These are phyloP conservation scores for Candida rishiriensis DNA, from an alignment of 805 yeast genomes.

Conservation along the genomic window DNA sequence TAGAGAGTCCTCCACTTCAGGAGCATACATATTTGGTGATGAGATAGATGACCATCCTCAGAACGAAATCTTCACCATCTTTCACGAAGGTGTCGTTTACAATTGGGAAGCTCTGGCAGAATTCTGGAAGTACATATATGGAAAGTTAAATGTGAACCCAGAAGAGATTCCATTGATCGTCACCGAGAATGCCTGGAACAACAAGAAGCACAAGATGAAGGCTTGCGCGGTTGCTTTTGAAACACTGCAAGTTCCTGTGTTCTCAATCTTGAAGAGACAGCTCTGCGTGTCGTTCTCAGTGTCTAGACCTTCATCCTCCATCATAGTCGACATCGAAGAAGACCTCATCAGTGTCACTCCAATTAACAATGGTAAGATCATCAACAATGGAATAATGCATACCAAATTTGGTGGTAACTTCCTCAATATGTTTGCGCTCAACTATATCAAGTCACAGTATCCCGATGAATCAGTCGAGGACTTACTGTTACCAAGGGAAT, in stretches of 20 bases:
- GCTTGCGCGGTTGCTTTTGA: constrained; percentile 74
- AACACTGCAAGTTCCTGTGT: constrained; percentile 66
- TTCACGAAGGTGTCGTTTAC: constrained; percentile 61
- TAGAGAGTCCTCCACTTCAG: constrained; percentile 25
- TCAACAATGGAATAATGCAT: constrained; percentile 59
- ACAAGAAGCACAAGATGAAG: constrained; percentile 49
- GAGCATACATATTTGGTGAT: constrained; percentile 31
- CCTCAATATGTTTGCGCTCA: constrained; percentile 57
- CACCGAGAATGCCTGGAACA: constrained; percentile 62
- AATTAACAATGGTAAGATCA: constrained; percentile 67
- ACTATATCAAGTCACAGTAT: constrained; percentile 36
- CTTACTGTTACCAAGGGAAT: constrained; percentile 31
- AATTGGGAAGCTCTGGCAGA: constrained; percentile 68
- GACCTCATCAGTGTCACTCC: constrained; percentile 71
- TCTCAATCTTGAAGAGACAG: constrained; percentile 73
- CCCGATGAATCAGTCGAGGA: constrained; percentile 27
- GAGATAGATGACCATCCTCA: constrained; percentile 40
- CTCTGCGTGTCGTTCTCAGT: constrained; percentile 73
- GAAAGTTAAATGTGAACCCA: constrained; percentile 45
- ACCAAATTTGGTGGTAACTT: constrained; percentile 84
- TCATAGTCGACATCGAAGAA: constrained; percentile 79
- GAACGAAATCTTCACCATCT: constrained; percentile 51
- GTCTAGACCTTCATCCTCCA: constrained; percentile 66
- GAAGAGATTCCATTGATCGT: constrained; percentile 61
- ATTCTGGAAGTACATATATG: constrained; percentile 66